A percentile compares a stretch with the other conserved stretches of the same genome.
These are phyloP conservation scores for Pythium guiyangense DNA, from an alignment of 352 stramenopile species.

Conservation along the genomic window DNA sequence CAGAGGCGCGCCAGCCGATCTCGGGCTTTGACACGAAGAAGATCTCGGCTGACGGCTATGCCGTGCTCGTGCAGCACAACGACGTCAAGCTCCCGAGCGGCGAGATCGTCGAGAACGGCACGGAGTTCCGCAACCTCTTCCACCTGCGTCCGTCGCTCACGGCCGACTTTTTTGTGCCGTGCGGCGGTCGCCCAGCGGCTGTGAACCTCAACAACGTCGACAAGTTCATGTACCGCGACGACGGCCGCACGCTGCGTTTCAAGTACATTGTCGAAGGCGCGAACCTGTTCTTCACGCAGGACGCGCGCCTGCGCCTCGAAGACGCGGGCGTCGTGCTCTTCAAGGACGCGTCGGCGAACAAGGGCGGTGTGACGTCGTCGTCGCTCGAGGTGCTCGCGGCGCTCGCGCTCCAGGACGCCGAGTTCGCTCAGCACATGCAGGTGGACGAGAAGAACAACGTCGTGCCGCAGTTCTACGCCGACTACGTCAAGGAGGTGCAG, in stretches of 20 bases:
- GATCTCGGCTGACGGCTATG: slow-evolving; percentile 57
- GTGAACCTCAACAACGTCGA: slow-evolving; percentile 96
- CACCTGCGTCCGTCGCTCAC: slow-evolving; percentile 91
- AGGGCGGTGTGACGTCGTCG: slow-evolving; percentile 77
- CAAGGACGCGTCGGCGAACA: slow-evolving; percentile 95
- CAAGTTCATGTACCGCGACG: slow-evolving; percentile 78
- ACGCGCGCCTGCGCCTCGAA: slow-evolving; percentile 92
- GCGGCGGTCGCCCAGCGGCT: slow-evolving; percentile 92
- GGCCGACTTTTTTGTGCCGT: slow-evolving; percentile 96
- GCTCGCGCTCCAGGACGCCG: slow-evolving; percentile 63
- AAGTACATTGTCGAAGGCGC: slow-evolving; percentile 97
- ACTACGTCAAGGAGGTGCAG: slow-evolving; percentile 79
- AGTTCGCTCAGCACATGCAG: slow-evolving; percentile 82
- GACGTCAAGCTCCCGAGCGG: slow-evolving; percentile 64
- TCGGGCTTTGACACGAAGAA: slow-evolving; percentile 84
- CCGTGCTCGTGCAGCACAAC: slow-evolving; percentile 67
- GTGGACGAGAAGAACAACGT: slow-evolving; percentile 53
- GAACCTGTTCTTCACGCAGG: slow-evolving; percentile 96
- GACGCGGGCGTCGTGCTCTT: slow-evolving; percentile 95
- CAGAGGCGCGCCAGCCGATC: slow-evolving; percentile 86
- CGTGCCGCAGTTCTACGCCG: slow-evolving; percentile 66
- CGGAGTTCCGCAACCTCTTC: slow-evolving; percentile 96
- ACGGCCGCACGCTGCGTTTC: slow-evolving; percentile 81
- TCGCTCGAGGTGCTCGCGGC: slow-evolving; percentile 77
- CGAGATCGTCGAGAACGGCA: slow-evolving; percentile 89